phyloP scores from a whole-genome alignment of 352 stramenopile genomes.

The Globisporangium iwayamae region DNA sequence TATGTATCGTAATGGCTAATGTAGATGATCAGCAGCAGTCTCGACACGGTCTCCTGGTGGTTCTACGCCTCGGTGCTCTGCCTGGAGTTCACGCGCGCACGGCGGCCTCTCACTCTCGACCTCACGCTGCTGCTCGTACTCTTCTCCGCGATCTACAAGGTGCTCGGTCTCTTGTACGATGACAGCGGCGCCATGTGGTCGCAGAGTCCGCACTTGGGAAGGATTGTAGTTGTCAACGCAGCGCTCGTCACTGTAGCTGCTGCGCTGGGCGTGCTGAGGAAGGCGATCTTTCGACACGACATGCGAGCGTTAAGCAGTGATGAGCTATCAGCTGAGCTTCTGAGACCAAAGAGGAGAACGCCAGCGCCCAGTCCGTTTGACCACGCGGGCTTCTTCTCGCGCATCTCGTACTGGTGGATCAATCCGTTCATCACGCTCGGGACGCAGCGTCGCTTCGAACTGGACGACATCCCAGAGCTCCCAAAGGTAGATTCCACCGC shows the following conservation, averaged over 20 bases:
- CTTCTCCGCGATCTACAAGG: conserved; percentile 17
- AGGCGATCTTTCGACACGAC: background rate
- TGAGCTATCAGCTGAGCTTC: background rate
- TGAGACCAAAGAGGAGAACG: background rate
- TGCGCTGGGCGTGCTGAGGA: conserved; percentile 16
- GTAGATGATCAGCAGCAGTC: conserved; percentile 17
- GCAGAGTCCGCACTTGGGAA: background rate
- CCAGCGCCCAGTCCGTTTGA: conserved; percentile 40
- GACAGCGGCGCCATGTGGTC: background rate
- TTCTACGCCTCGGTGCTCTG: conserved; percentile 19
- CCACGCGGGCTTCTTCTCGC: conserved; percentile 44
- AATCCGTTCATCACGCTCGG: conserved; percentile 59
- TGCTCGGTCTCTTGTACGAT: conserved; percentile 4
- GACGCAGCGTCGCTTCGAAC: conserved; percentile 47
- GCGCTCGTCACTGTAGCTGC: background rate
- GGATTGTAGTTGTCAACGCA: background rate
- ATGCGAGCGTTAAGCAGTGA: background rate
- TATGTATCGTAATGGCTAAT: background rate
- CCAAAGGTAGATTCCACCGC: conserved; percentile 44
- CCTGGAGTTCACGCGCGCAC: conserved; percentile 10
- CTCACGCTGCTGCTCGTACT: conserved; percentile 14
- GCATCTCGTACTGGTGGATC: conserved; percentile 68
- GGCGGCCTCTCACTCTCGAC: background rate
- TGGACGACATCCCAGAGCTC: conserved; percentile 54
- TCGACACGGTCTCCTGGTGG: conserved; percentile 15